Evolutionary conservation across 257 asterid species (phyloP), one percentile per base, ranked within the genome.

Genomic region (Cruciata laevipes): DNA sequence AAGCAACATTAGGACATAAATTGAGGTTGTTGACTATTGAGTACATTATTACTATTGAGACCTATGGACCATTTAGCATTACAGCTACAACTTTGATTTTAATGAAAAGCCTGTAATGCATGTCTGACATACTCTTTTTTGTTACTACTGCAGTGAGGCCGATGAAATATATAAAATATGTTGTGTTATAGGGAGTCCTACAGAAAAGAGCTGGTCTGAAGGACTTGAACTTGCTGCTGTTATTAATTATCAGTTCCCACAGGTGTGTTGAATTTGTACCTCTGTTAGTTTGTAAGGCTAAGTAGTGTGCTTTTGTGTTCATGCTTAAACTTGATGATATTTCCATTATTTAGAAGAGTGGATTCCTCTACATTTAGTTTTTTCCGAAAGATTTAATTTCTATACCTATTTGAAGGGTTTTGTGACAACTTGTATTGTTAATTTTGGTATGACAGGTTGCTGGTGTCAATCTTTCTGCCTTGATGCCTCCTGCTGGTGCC

Each of bases 121-220:
- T n/a, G 12, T 25, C 20, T 65, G n/a, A 71, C 38, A n/a, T n/a
- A n/a, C 9, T 21, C 7, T 0, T 65, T 17, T 13, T 32, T 13
- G 9, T 21, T 40, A 23, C 30, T 66, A 52, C n/a, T 78, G 78
- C 75, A 92, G 98, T 71, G 98, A 93, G 85, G 94, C 89, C 27
- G 98, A 93, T 66, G 95, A 93, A 83, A 83, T 93, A 71, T 84
- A 86, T 80, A 93, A 93, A 83, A 88, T 93, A 71, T 90, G 97
- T 86, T 82, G 84, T 59, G 90, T 93, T 71, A 66, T 90, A 49
- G 98, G 97, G 62, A 90, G 83, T 77, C 98, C 98, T 55, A 78
- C 84, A 35, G 79, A 77, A 82, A 81, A 66, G 72, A 80, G 62
- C 31, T 93, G 99, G 97, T 65, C 91, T 10, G 86, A 83, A 75